Percentiles rank a stretch among this genome's conserved stretches.
Conservation (phyloP, 257 asterid species). For the Nicotiana tabacum region DNA sequence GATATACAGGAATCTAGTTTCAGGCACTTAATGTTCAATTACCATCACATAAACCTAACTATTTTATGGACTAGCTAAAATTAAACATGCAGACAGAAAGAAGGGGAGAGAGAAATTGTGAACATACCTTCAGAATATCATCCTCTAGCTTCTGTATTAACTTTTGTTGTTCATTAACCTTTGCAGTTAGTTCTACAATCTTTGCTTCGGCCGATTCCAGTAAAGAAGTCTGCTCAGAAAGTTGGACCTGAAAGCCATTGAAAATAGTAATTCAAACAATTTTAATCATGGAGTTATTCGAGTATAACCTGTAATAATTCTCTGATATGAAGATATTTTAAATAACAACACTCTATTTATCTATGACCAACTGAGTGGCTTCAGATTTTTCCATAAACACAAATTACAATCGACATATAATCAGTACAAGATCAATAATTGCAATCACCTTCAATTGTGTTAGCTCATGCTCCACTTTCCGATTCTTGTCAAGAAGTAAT, state of each 20-base stretch:
- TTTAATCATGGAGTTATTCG: background rate
- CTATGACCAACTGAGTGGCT: background rate
- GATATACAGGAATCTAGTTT: background rate
- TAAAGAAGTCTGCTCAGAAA: conserved; percentile 67
- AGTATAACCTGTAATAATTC: background rate
- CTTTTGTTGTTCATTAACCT: conserved; percentile 69
- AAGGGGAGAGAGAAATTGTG: background rate
- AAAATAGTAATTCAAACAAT: background rate
- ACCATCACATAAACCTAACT: background rate
- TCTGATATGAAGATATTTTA: background rate
- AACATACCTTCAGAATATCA: conserved; percentile 75
- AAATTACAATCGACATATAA: background rate
- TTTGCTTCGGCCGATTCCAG: conserved; percentile 81
- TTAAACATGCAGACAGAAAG: background rate
- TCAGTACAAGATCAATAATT: background rate
- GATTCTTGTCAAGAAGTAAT: conserved; percentile 90
- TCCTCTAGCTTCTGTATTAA: conserved; percentile 97
- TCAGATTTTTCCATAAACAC: background rate
- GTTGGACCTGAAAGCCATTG: conserved; percentile 59
- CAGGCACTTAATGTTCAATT: background rate
- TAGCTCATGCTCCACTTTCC: conserved; percentile 97
- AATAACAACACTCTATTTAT: background rate
- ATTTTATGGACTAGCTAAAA: conserved; percentile 2
- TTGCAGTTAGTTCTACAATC: conserved; percentile 60
- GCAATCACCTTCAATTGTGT: conserved; percentile 75